Evolutionary conservation across 1,139 yeast species (phyloP).

Genomic region (Protomyces lactucae-debilis): DNA sequence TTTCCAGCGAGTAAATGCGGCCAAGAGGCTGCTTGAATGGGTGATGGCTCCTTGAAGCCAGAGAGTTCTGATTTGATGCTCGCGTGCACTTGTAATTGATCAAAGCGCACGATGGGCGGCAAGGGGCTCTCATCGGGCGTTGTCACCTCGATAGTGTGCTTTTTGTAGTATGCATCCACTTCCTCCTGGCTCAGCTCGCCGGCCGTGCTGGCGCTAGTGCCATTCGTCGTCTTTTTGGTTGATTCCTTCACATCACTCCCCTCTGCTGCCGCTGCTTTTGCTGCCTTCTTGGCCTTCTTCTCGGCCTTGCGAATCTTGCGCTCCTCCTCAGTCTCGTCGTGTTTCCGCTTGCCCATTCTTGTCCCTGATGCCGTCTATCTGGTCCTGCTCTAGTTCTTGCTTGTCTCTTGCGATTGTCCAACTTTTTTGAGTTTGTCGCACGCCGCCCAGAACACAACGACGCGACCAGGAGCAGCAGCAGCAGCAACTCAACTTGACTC

Average conservation of each 20-base stretch:
- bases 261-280: constrained; percentile 35
- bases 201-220: background rate
- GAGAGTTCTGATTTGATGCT: constrained; percentile 55
- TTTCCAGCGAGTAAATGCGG: constrained; percentile 75
- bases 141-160: constrained; percentile 75
- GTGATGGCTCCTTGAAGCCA: constrained; percentile 84
- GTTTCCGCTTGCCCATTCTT: constrained; percentile 43
- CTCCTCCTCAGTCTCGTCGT: constrained; percentile 45
- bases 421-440: background rate
- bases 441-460: background rate
- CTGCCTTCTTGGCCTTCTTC: constrained; percentile 45
- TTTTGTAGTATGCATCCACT: constrained; percentile 56
- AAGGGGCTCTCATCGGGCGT: constrained; percentile 53
- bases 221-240: constrained; percentile 20
- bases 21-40: constrained; percentile 97
- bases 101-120: constrained; percentile 69
- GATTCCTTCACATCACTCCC: constrained; percentile 31
- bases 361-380: constrained; percentile 27
- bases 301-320: constrained; percentile 46
- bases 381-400: constrained; percentile 37
- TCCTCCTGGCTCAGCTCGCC: constrained; percentile 42
- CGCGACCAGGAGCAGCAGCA: background rate
- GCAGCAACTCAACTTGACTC: background rate
- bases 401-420: background rate
- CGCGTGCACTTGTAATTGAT: constrained; percentile 54